Evolutionary conservation across 768 basidiomycete species (phyloP), one percentile per base, ranked within the genome.

Genomic region (Leccinum broughii): DNA sequence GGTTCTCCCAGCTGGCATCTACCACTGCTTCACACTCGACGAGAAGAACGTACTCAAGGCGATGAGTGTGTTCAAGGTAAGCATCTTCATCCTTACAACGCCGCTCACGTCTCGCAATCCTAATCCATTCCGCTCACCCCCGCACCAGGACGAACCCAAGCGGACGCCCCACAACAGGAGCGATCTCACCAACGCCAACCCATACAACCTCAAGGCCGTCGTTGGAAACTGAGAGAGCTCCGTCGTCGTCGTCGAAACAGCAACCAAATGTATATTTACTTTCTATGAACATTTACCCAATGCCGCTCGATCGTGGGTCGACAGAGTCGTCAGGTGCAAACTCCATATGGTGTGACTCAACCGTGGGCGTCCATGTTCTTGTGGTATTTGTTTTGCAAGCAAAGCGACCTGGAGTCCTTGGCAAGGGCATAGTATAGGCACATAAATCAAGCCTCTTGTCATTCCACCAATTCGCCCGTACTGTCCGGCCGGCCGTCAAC

Each of bases 1-100:
- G 56, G 86, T 97, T 55, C 74, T 98, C 46, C 95, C 95, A 1
- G 84, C 92, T 17, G 94, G 93, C 0, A 93, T 95, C 66, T 97
- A 95, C 73, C 95, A 98, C 76, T 88, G 95, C 44, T 98, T 97
- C 78, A 95, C 92, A 0, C 84, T 97, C 15, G 93, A 96, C 70
- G 82, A 85, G 62, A 76, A 69, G 54, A 85, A 97, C 73, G 76
- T 77, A 35, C 86, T 95, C 75, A 85, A 86, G 65, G 89, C 89
- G 0, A 78, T 94, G 72, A 82, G 94, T 6, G 78, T 97, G 55
- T 97, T 95, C 85, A 85, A 94, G 84, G 92, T 86, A n/a, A 59
- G 35, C 75, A 62, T 24, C 24, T 37, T 34, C 20, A 50, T 48
- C 55, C 7, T 51, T 28, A 49, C 17, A 14, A 34, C 37, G 9